Evolutionary conservation across 495 filamentous ascomycete species (phyloP).

Genomic region (Mycothermus thermophilus): DNA sequence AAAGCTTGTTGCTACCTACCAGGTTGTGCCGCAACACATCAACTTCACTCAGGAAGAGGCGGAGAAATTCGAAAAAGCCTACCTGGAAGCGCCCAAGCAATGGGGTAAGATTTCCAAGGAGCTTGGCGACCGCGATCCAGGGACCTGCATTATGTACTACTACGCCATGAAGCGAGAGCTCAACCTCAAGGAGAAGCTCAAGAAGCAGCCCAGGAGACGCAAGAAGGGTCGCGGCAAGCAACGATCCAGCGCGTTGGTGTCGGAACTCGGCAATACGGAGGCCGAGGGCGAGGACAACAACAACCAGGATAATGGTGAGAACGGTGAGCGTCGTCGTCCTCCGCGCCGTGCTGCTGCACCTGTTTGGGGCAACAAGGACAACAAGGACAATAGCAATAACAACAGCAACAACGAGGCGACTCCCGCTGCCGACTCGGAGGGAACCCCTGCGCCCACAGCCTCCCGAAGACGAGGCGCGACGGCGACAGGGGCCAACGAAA

Average conservation of each 20-base stretch:
- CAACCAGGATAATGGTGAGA: constrained; percentile 34
- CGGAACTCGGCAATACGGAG: constrained; percentile 51
- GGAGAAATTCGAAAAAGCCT: constrained; percentile 61
- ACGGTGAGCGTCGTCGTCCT: constrained; percentile 33
- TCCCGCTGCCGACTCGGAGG: constrained; percentile 39
- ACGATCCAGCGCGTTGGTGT: constrained; percentile 62
- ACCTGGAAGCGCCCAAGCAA: constrained; percentile 73
- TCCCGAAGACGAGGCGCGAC: constrained; percentile 37
- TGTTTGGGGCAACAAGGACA: constrained; percentile 33
- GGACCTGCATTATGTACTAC: constrained; percentile 87
- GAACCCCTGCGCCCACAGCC: constrained; percentile 35
- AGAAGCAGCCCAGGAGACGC: constrained; percentile 52
- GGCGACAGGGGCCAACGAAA: constrained; percentile 17
- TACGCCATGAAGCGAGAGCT: constrained; percentile 81
- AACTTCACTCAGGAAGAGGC: constrained; percentile 76
- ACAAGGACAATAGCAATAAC: constrained; percentile 5
- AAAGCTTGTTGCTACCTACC: constrained; percentile 53
- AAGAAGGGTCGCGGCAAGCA: constrained; percentile 46
- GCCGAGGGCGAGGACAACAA: constrained; percentile 36
- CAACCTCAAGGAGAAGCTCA: constrained; percentile 76
- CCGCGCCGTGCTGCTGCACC: constrained; percentile 42
- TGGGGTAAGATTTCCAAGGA: constrained; percentile 78
- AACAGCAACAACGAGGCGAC: constrained; percentile 24
- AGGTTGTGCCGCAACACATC: constrained; percentile 60
- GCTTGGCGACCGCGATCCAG: constrained; percentile 58